Percentiles rank a stretch among this genome's conserved stretches.
Conservation (phyloP, 2,329 filamentous ascomycete genomes). For the Pochonia chlamydosporia region DNA sequence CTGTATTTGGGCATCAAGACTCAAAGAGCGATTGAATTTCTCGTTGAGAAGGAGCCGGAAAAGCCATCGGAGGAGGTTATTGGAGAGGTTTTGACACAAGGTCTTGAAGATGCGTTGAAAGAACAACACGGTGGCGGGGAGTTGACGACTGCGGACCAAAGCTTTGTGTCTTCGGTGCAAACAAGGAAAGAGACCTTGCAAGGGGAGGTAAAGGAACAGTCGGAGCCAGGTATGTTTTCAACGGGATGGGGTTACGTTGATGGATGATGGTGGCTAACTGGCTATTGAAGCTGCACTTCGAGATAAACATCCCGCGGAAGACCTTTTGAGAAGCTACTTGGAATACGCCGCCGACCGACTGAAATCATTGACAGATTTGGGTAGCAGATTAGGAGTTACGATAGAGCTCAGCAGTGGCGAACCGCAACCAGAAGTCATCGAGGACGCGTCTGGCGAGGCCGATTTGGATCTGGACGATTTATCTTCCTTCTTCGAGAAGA, state of each 20-base stretch:
- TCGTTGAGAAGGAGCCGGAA: constrained; percentile 44
- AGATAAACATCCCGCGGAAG: constrained; percentile 33
- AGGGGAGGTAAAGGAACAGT: constrained; percentile 18
- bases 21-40: constrained; percentile 45
- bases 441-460: constrained; percentile 20
- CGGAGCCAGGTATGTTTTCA: constrained; percentile 9
- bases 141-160: constrained; percentile 28
- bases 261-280: background rate
- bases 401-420: constrained; percentile 24
- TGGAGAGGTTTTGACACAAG: constrained; percentile 48
- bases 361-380: constrained; percentile 26
- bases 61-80: constrained; percentile 46
- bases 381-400: constrained; percentile 27
- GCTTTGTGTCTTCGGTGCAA: constrained; percentile 26
- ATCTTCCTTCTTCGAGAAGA: constrained; percentile 37
- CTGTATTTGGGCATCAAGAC: constrained; percentile 43
- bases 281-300: constrained; percentile 20
- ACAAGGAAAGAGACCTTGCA: constrained; percentile 27
- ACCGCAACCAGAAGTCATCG: constrained; percentile 19
- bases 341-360: constrained; percentile 27
- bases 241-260: constrained; percentile 7
- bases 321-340: constrained; percentile 30
- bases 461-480: constrained; percentile 34
- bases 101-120: constrained; percentile 45
- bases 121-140: constrained; percentile 24